Conservation (phyloP, 2,329 filamentous ascomycete genomes). For the Aspergillus novofumigatus region DNA sequence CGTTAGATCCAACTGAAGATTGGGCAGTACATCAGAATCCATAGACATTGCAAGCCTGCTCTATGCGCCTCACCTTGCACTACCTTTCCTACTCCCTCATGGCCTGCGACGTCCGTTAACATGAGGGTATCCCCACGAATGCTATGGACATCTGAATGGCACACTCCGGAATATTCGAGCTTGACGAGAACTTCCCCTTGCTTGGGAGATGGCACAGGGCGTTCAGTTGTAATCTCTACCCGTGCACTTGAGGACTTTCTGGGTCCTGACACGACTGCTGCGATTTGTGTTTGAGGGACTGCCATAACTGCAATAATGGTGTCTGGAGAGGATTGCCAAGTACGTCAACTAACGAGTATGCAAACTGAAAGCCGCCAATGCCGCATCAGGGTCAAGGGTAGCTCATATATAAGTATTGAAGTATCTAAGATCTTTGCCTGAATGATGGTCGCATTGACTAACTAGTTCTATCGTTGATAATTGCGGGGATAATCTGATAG, state of each 20-base stretch:
- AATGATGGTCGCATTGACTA: neutral
- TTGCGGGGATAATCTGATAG: slow-evolving; percentile 17
- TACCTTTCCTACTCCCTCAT: slow-evolving; percentile 45
- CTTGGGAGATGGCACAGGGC: slow-evolving; percentile 34
- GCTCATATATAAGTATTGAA: neutral
- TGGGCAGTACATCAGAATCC: neutral
- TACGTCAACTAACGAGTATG: neutral
- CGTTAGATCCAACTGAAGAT: slow-evolving; percentile 22
- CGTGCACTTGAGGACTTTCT: slow-evolving; percentile 16
- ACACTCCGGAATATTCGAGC: slow-evolving; percentile 46
- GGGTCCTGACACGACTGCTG: slow-evolving; percentile 26
- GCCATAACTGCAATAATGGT: slow-evolving; percentile 8
- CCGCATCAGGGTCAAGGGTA: neutral
- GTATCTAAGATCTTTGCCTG: neutral
- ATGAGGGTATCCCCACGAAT: slow-evolving; percentile 41
- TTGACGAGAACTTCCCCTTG: slow-evolving; percentile 44
- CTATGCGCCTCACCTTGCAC: slow-evolving; percentile 24
- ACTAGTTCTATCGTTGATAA: neutral
- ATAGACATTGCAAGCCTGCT: neutral
- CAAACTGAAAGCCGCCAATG: neutral
- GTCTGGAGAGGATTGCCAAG: neutral
- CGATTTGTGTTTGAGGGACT: slow-evolving; percentile 25
- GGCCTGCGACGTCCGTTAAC: slow-evolving; percentile 45
- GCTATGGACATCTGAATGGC: slow-evolving; percentile 47
- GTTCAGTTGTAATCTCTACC: slow-evolving; percentile 22